Conservation (phyloP, 2,329 filamentous ascomycete species). For the Apiospora aurea region DNA sequence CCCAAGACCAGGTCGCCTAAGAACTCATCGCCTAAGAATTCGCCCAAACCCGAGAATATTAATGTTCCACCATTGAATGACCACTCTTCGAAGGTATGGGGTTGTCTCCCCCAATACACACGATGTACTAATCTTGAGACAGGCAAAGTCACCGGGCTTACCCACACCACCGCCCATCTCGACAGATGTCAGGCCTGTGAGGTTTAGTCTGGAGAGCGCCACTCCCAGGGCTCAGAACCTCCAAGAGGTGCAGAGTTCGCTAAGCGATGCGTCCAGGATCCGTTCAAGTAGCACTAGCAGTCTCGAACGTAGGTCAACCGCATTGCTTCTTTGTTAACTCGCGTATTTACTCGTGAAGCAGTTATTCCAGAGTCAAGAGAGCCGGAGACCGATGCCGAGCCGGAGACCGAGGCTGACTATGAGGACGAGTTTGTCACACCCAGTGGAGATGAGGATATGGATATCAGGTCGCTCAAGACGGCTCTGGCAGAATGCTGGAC, state of each 20-base stretch:
- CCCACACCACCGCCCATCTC: constrained; percentile 75
- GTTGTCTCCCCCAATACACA: constrained; percentile 8
- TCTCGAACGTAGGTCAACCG: constrained; percentile 68
- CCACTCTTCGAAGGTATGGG: constrained; percentile 45
- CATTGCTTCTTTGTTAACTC: neutral
- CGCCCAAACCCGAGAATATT: constrained; percentile 45
- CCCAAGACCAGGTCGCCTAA: constrained; percentile 40
- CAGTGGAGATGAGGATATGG: constrained; percentile 57
- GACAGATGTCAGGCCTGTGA: constrained; percentile 72
- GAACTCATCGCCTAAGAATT: constrained; percentile 44
- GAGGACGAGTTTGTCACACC: constrained; percentile 55
- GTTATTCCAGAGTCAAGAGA: constrained; percentile 60
- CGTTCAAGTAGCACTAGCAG: constrained; percentile 76
- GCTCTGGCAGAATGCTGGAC: constrained; percentile 92
- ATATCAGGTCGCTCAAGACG: constrained; percentile 72
- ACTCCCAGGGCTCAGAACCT: constrained; percentile 87
- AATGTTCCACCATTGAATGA: constrained; percentile 45
- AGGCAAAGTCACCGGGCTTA: constrained; percentile 48
- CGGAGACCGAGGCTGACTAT: constrained; percentile 63
- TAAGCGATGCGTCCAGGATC: constrained; percentile 59
- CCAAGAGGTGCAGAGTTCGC: constrained; percentile 69
- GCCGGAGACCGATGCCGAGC: constrained; percentile 58
- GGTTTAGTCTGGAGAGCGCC: constrained; percentile 71
- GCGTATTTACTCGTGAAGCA: constrained; percentile 42
- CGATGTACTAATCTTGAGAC: constrained; percentile 28